Evolutionary conservation across 202 grass and related monocot species (phyloP), one percentile per base, ranked within the genome.

Genomic region (Eragrostis tef): DNA sequence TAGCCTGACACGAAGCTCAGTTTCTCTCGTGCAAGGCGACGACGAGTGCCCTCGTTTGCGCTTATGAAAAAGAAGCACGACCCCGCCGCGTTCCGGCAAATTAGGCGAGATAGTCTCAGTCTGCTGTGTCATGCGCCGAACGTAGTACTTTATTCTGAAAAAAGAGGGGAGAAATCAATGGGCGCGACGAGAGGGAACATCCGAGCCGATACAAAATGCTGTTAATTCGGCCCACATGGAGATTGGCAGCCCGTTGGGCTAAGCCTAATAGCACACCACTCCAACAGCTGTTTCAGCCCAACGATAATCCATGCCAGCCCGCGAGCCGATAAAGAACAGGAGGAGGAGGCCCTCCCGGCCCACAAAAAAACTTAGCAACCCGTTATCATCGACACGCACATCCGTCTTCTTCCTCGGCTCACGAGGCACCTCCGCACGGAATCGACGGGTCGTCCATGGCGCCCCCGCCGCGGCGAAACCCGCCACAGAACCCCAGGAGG

Each of bases 391-490:
- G 48, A 36, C 17, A 66, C 14, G 4, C 34, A 2, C 75, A 72
- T 0, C 52, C 27, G 2, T 8, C 45, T 2, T 3, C 64, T 7
- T 47, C 64, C 0, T 57, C 53, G 20, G 20, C 54, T 24, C 20
- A n/a, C n/a, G n/a, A n/a, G n/a, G n/a, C n/a, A n/a, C 58, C 22
- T 61, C 58, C 24, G 22, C 58, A 27, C 46, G n/a, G 16, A 43
- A 47, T 44, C 7, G 47, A 22, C 9, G 0, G 68, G 14, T 47
- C 62, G 20, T 57, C 82, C 72, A 89, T 89, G 87, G 87, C 87
- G 42, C 42, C 83, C 4, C 87, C 87, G 78, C 67, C 83, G 78
- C 78, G 87, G 71, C 87, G 82, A 72, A 81, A 65, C 72, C 68
- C 67, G 14, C 71, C 10, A 60, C 81, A 78, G 25, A 75, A 74